Base-by-base conservation (phyloP, 2,329 filamentous ascomycete species). In the Beauveria medogensis region DNA sequence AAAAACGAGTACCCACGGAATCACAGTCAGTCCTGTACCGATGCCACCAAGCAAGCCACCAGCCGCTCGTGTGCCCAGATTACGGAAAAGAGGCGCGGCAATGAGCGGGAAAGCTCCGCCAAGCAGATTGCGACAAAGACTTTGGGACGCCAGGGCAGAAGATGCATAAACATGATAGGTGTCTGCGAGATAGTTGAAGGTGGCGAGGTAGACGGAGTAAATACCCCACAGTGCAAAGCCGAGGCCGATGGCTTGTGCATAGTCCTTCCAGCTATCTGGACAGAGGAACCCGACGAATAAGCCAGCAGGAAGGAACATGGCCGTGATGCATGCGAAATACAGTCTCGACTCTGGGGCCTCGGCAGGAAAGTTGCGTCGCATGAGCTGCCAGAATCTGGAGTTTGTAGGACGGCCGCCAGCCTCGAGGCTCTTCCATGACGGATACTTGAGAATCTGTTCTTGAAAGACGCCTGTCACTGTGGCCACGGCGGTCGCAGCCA, bases 131-230 rank as follows among this genome's bases (percentile, higher is more conserved):
- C 92, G 84, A 67, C 90, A 93, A 71, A 90, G 95, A 18, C 85
- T 89, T 75, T 96, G 91, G 1, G 92, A 91, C 0, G 92, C 92
- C 6, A 96, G 77, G 0, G 92, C 92, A 1, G 90, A 94, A 44
- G 87, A 91, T 0, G 92, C 91, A 68, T 93, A 96, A 2, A 83
- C 80, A 69, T 92, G 88, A 72, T 96, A 97, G 1, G 87, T 88
- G 70, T 97, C 92, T 22, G 92, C 91, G 1, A 97, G 80, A 67
- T 96, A 97, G 71, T 97, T 97, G 77, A 97, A 96, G 0, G 91
- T 90, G 3, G 92, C 88, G 1, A 97, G 81, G 69, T 95, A 95
- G 41, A 97, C 85, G 46, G 85, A 87, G 72, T 91, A 93, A 65
- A 97, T 95, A 30, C 92, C 88, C 78, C 93, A 89, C 0, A 89